Evolutionary conservation across 768 basidiomycete genomes (phyloP), one percentile per base, ranked within the genome.

Genomic region (Pholiota microspora): DNA sequence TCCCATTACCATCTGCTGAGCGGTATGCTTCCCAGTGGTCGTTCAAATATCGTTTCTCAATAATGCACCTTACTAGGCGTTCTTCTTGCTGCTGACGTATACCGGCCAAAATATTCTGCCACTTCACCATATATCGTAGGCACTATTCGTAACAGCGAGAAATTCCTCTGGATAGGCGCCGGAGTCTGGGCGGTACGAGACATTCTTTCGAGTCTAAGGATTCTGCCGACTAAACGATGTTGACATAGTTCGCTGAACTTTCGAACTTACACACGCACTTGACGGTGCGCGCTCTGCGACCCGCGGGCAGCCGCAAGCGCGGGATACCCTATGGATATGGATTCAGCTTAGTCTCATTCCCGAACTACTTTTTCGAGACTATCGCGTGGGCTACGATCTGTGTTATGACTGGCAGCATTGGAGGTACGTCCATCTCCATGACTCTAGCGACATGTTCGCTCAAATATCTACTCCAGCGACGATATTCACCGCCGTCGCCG

Each of bases 331-430:
- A 77, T n/a, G 96, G 97, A 23, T 96, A 94, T 60, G 95, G 94
- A 5, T 99, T 98, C 73, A 76, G 84, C 51, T 71, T 82, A n/a
- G 80, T 95, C 35, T 89, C 92, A 5, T 89, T 82, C 75, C 93
- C 96, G 13, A 98, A 99, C 70, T 99, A 99, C 73, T 85, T 91
- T 67, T 98, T 95, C 64, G 97, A 99, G 72, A 79, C 74, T 7
- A 56, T 96, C 23, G 87, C 74, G 0, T 97, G 96, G 92, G 64
- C 76, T 3, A 74, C 79, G 13, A 77, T 97, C 47, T 79, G 79
- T 21, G 75, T 76, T 18, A 86, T 98, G 85, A 94, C 94, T 2
- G 82, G 85, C 27, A 90, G 87, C 63, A 74, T 81, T 60, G 82
- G 81, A 38, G 82, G 93, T 92, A 64, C 48, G 88, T 76, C 42